Evolutionary conservation across 371 early-diverging fungal species (phyloP).

Genomic region (Haplosporangium sp.): DNA sequence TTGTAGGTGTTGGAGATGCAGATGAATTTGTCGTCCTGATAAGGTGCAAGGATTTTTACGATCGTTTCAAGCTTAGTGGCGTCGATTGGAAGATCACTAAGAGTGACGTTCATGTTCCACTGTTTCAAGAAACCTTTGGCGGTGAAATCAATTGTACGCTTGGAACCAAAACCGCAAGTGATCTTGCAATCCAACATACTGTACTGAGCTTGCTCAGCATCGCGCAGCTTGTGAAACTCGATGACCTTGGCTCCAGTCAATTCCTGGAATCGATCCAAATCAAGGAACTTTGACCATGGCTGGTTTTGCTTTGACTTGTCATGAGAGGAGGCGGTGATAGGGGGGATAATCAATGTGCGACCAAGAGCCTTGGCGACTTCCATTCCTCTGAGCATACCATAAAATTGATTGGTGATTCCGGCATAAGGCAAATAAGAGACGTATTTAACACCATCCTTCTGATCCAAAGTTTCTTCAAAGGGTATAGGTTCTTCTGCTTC

Average conservation of each 20-base stretch:
- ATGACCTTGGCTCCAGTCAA: conserved; percentile 15
- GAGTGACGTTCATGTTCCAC: conserved; percentile 39
- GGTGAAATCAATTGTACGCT: conserved; percentile 49
- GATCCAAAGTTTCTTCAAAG: conserved; percentile 39
- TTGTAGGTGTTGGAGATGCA: conserved; percentile 56
- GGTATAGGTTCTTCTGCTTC: conserved; percentile 23
- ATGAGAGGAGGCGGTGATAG: conserved; percentile 37
- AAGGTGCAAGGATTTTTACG: conserved; percentile 16
- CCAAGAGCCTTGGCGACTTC: conserved; percentile 13
- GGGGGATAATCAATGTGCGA: conserved; percentile 47
- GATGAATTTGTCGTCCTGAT: conserved; percentile 24
- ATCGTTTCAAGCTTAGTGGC: conserved; percentile 32
- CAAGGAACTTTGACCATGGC: conserved; percentile 50
- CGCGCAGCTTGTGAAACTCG: conserved; percentile 33
- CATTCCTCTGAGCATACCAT: too few relatives aligned
- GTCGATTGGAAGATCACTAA: conserved; percentile 17
- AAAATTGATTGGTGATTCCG: conserved; percentile 26
- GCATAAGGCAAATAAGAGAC: conserved; percentile 51
- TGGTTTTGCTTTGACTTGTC: conserved; percentile 34
- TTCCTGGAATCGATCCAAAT: conserved; percentile 23
- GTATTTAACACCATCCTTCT: conserved; percentile 24
- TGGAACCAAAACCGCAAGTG: conserved; percentile 53
- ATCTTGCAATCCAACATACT: conserved; percentile 34
- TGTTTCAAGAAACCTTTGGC: conserved; percentile 56
- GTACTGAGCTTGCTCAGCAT: conserved; percentile 29